Percentiles rank a stretch among this genome's conserved stretches.
These are phyloP conservation scores for Starmerella geochares DNA, from an alignment of 805 yeast genomes.

Conservation along the genomic window DNA sequence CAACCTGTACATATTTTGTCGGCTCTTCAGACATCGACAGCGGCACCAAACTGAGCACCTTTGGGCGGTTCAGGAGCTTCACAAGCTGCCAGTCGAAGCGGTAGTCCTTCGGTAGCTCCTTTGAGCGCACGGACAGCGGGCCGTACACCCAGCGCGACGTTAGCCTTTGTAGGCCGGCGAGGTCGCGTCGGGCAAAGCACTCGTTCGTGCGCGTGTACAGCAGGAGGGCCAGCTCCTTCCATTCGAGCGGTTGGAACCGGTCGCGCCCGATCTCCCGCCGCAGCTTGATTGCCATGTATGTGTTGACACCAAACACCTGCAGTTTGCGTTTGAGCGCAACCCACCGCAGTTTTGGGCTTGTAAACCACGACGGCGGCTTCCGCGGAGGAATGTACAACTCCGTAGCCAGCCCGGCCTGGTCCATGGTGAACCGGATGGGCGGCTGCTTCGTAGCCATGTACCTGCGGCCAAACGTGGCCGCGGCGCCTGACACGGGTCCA, in stretches of 20 bases:
- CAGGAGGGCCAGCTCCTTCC: constrained; percentile 82
- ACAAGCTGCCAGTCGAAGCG: constrained; percentile 67
- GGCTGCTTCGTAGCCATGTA: constrained; percentile 13
- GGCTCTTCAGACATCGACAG: constrained; percentile 50
- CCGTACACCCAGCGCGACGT: constrained; percentile 56
- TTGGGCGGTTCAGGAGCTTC: constrained; percentile 61
- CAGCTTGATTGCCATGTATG: constrained; percentile 27
- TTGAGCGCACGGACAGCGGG: constrained; percentile 44
- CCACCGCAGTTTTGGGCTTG: constrained; percentile 25
- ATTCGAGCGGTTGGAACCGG: constrained; percentile 42
- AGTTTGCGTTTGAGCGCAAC: constrained; percentile 24
- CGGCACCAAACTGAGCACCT: constrained; percentile 58
- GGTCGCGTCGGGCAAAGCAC: constrained; percentile 56
- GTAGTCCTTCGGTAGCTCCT: constrained; percentile 46
- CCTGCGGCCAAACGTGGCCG: not conserved
- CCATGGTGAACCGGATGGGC: constrained; percentile 24
- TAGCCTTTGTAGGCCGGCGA: constrained; percentile 38
- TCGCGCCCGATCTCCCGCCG: constrained; percentile 26
- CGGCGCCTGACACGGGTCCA: not conserved
- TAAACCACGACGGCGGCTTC: constrained; percentile 26
- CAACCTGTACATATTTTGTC: constrained; percentile 46
- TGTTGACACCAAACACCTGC: constrained; percentile 25
- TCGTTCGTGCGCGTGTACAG: constrained; percentile 66
- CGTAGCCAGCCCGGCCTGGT: constrained; percentile 27
- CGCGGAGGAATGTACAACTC: constrained; percentile 34